Percentiles rank a stretch among this genome's conserved stretches.
phyloP scores from a whole-genome alignment of 257 asterid species.

The Nyctanthes arbortristis region DNA sequence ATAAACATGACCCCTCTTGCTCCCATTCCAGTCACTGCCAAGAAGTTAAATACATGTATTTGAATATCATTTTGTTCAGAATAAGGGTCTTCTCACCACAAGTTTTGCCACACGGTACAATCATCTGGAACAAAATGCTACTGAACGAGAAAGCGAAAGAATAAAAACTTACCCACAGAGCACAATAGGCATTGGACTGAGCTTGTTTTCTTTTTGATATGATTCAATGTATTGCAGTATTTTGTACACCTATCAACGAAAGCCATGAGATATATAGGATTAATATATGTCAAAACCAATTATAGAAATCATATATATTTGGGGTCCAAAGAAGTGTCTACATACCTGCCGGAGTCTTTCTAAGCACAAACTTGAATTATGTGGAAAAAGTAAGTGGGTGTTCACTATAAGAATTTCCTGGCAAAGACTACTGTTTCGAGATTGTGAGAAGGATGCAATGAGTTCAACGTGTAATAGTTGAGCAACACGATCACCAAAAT shows the following conservation, averaged over 20 bases:
- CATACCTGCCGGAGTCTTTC: conserved; percentile 95
- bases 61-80: conserved; percentile 14
- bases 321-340: not conserved
- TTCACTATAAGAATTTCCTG: conserved; percentile 92
- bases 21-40: conserved; percentile 97
- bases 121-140: not conserved
- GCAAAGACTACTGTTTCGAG: conserved; percentile 48
- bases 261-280: not conserved
- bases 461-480: conserved; percentile 94
- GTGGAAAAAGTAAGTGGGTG: conserved; percentile 94
- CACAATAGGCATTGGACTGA: conserved; percentile 87
- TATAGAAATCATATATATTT: not conserved
- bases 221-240: conserved; percentile 81
- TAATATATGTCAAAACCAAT: not conserved
- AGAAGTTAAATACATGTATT: conserved; percentile 21
- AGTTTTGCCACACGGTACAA: not conserved
- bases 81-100: not conserved
- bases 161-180: conserved; percentile 74
- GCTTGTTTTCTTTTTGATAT: conserved; percentile 86
- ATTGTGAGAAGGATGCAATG: conserved; percentile 54
- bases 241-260: conserved; percentile 69
- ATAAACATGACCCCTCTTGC: conserved; percentile 90
- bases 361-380: conserved; percentile 84
- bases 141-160: not conserved
- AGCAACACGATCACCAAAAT: conserved; percentile 98